Conservation (phyloP, 202 grass and related monocot species). For the Digitaria exilis region DNA sequence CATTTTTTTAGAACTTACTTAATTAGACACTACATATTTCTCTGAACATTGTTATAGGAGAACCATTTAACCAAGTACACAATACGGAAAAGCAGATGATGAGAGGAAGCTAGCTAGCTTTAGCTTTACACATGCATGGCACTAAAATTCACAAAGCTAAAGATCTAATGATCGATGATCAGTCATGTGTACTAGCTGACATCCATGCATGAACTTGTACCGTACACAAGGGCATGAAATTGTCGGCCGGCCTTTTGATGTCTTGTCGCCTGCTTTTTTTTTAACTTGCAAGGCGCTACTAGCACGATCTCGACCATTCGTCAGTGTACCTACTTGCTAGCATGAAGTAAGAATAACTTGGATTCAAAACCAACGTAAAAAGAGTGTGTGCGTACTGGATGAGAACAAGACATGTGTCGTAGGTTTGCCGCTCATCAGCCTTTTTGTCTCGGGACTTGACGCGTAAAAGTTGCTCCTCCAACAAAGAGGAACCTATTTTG, state of each 20-base stretch:
- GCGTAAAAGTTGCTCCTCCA: neutral
- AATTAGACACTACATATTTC: no score
- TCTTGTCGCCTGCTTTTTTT: conserved; percentile 16
- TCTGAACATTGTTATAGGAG: neutral
- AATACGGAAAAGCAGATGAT: neutral
- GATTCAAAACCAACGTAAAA: conserved; percentile 6
- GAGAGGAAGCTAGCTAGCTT: neutral
- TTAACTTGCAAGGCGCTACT: neutral
- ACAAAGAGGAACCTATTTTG: neutral
- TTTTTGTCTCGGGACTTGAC: neutral
- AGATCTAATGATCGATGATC: neutral
- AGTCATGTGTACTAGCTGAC: conserved; percentile 1
- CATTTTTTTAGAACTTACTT: no score
- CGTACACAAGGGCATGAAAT: conserved; percentile 8
- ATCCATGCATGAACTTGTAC: conserved; percentile 4
- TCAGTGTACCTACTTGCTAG: neutral
- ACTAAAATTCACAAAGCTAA: conserved; percentile 25
- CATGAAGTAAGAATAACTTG: neutral
- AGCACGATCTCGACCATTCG: neutral
- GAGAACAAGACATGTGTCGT: conserved; percentile 2
- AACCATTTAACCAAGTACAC: neutral
- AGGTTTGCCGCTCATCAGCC: neutral
- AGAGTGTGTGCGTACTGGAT: neutral
- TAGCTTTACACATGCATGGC: conserved; percentile 23
- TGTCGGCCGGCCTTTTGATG: conserved; percentile 28